These are phyloP conservation scores for Flaveria ramosissima DNA, from an alignment of 129 eudicot species.

Conservation along the genomic window DNA sequence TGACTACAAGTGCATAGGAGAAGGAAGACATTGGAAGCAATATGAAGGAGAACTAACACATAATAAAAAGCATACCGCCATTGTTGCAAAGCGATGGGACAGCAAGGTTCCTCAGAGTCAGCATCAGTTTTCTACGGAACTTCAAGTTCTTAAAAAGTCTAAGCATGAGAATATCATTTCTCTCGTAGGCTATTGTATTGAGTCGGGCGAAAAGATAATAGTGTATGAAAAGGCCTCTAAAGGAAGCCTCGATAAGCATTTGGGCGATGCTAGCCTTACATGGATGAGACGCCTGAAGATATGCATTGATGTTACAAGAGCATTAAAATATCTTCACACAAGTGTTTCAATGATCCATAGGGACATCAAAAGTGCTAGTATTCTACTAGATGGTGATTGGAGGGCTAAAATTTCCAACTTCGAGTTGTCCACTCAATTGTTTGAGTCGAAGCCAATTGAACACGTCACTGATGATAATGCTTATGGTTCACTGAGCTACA, in stretches of 20 bases:
- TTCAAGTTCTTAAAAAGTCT: neutral
- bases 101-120: too few relatives aligned
- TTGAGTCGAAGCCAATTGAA: neutral
- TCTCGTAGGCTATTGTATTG: neutral
- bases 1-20: neutral
- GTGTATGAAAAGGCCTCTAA: neutral
- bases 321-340: neutral
- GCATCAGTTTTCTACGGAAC: neutral
- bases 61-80: too few relatives aligned
- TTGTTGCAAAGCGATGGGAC: neutral
- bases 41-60: neutral
- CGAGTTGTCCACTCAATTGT: neutral
- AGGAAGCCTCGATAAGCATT: neutral
- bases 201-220: neutral
- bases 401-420: neutral
- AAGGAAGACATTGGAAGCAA: neutral
- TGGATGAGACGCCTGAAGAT: neutral
- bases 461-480: neutral
- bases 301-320: neutral
- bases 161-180: neutral
- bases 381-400: neutral
- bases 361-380: neutral
- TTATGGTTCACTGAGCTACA: neutral
- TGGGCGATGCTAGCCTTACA: neutral
- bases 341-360: neutral